phyloP scores from a whole-genome alignment of 495 filamentous ascomycete genomes.

The Aspergillus incahuasiensis region DNA sequence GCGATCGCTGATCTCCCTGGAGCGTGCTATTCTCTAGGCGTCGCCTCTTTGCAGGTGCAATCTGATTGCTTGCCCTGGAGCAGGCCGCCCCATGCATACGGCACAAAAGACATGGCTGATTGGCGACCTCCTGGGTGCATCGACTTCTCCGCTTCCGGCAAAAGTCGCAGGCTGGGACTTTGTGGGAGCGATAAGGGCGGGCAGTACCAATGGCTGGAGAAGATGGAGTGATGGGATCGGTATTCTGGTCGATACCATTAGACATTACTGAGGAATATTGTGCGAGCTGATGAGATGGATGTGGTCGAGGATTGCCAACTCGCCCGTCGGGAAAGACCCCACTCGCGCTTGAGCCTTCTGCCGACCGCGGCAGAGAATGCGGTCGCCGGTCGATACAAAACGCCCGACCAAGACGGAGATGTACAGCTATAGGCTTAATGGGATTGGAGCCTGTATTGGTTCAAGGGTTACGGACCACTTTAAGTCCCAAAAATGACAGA shows the following conservation, averaged over 20 bases:
- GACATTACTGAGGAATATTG: not conserved
- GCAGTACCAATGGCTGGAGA: not conserved
- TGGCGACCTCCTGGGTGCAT: conserved; percentile 3
- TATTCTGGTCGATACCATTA: not conserved
- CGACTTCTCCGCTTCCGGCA: conserved; percentile 10
- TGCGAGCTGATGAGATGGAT: not conserved
- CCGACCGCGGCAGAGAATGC: too few species aligned
- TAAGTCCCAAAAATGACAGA: too few species aligned
- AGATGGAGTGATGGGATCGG: not conserved
- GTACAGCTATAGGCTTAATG: too few species aligned
- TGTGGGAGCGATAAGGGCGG: conserved; percentile 8
- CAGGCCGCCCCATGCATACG: conserved; percentile 7
- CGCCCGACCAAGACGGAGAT: too few species aligned
- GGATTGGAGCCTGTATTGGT: too few species aligned
- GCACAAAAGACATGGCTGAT: conserved; percentile 9
- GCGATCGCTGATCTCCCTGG: not conserved
- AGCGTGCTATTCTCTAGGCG: not conserved
- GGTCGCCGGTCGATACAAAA: too few species aligned
- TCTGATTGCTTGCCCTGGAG: not conserved
- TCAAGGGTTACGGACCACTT: too few species aligned
- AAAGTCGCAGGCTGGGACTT: conserved; percentile 8
- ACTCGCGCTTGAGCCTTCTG: too few species aligned
- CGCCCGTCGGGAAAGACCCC: not conserved
- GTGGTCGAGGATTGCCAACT: not conserved
- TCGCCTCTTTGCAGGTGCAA: not conserved